Percentiles rank a stretch among this genome's conserved stretches.
These are phyloP conservation scores for Phytophthora colocasiae DNA, from an alignment of 352 stramenopile genomes.

Conservation along the genomic window DNA sequence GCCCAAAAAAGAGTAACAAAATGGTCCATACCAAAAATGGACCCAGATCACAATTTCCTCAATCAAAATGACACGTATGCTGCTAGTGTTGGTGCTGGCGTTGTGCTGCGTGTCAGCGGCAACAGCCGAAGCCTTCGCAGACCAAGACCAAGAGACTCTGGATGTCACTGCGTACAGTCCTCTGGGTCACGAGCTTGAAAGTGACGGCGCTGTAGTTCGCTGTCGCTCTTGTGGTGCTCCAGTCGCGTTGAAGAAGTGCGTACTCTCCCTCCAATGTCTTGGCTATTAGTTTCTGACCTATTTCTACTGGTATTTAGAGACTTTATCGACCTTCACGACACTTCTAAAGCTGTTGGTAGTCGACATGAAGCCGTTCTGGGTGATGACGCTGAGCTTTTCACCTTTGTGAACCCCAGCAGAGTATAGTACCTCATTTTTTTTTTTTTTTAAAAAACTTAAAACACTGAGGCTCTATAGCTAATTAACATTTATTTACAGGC, in stretches of 20 bases:
- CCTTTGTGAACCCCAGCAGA: constrained; percentile 78
- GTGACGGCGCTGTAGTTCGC: constrained; percentile 55
- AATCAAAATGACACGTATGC: constrained; percentile 36
- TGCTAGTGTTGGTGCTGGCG: constrained; percentile 29
- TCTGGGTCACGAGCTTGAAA: constrained; percentile 28
- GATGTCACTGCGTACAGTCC: constrained; percentile 23
- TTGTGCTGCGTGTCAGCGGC: constrained; percentile 13
- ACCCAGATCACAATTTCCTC: constrained; percentile 20
- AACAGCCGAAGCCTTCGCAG: constrained; percentile 14
- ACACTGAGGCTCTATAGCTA: background rate
- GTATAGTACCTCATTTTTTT: constrained; percentile 27
- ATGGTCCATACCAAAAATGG: background rate
- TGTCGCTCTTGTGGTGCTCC: constrained; percentile 82
- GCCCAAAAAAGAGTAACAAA: background rate
- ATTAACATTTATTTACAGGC: constrained; percentile 37
- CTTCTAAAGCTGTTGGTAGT: constrained; percentile 71
- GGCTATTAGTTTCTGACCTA: constrained; percentile 4
- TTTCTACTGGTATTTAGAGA: constrained; percentile 50
- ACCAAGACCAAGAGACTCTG: constrained; percentile 8
- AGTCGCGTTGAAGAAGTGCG: constrained; percentile 71
- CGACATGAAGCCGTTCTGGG: constrained; percentile 59
- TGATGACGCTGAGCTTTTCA: constrained; percentile 65
- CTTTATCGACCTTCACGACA: constrained; percentile 75
- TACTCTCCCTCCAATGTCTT: constrained; percentile 4
- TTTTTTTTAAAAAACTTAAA: background rate